Evolutionary conservation across 805 yeast genomes (phyloP), one percentile per base, ranked within the genome.

Genomic region (Hanseniaspora mollemarum): DNA sequence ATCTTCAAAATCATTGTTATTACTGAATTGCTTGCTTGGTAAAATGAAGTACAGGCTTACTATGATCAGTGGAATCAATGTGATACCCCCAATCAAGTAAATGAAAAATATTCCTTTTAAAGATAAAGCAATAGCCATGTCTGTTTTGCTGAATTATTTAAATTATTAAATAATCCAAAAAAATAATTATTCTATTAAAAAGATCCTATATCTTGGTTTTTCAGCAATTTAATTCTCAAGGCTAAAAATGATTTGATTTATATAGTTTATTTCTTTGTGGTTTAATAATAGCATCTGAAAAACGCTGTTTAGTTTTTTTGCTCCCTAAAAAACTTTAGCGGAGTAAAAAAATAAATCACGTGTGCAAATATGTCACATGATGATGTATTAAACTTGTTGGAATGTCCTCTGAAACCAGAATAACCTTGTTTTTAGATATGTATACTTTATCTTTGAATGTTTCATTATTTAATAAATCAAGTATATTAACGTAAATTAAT

Each of bases 21-120:
- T 59, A 10, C 54, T 54, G 3, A 59, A 58, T 21, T 52, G 56
- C 31, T 57, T 61, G 45, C 56, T 59, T 43, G 67, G 78, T 22
- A 67, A 55, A 24, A 59, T 41, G 54, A 55, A 46, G 58, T 63
- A 69, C 43, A 72, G 66, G 33, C 70, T 56, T 55, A 63, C 74
- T 18, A 75, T 33, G 1, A 76, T 52, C 33, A 81, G 54, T 1
- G 95, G 95, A 21, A 86, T 63, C 55, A 88, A 77, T 0, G 96
- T 86, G 7, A 87, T 45, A 0, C 96, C 96, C 6, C 96, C 96
- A 2, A 83, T 40, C 1, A 86, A 46, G 60, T 86, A 87, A 0
- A 73, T 68, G 18, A 69, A 57, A 0, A 80, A 36, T 39, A 71
- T 65, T n/a, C 57, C 51, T 33, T 63, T 53, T 2, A 69, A 39